phyloP scores from a whole-genome alignment of 2,329 filamentous ascomycete species.

The Corynespora cassiicola region DNA sequence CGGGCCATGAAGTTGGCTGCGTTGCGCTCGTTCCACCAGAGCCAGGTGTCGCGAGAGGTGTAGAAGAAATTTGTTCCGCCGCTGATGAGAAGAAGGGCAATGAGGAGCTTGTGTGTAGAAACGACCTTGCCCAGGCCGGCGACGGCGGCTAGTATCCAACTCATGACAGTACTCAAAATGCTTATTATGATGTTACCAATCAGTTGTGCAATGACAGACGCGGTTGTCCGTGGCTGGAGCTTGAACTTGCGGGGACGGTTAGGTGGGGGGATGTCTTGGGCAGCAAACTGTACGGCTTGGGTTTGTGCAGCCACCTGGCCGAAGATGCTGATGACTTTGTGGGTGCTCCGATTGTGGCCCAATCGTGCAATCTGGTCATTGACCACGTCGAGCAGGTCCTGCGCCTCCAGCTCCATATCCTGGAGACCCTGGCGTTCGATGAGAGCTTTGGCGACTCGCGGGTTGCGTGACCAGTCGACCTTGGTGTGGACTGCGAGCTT shows the following conservation, averaged over 20 bases:
- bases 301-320: slow-evolving; percentile 75
- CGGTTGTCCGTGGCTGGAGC: slow-evolving; percentile 63
- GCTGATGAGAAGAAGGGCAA: slow-evolving; percentile 73
- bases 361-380: slow-evolving; percentile 79
- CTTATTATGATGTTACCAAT: slow-evolving; percentile 77
- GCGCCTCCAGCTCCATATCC: slow-evolving; percentile 74
- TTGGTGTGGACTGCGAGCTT: slow-evolving; percentile 88
- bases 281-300: slow-evolving; percentile 59
- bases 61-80: slow-evolving; percentile 75
- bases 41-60: slow-evolving; percentile 73
- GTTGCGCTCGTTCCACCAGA: slow-evolving; percentile 86
- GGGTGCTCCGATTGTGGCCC: slow-evolving; percentile 75
- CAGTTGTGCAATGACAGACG: slow-evolving; percentile 75
- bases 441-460: slow-evolving; percentile 51
- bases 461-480: slow-evolving; percentile 79
- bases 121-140: slow-evolving; percentile 71
- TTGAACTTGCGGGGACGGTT: slow-evolving; percentile 47
- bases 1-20: slow-evolving; percentile 81
- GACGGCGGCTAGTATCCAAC: slow-evolving; percentile 74
- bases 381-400: slow-evolving; percentile 76
- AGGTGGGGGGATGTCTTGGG: slow-evolving; percentile 43
- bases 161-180: slow-evolving; percentile 75
- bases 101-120: slow-evolving; percentile 76
- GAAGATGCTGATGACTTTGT: slow-evolving; percentile 80
- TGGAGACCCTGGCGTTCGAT: slow-evolving; percentile 73